These are phyloP conservation scores for Vickermania spadyakhi DNA, from an alignment of 208 protist genomes.

Conservation along the genomic window DNA sequence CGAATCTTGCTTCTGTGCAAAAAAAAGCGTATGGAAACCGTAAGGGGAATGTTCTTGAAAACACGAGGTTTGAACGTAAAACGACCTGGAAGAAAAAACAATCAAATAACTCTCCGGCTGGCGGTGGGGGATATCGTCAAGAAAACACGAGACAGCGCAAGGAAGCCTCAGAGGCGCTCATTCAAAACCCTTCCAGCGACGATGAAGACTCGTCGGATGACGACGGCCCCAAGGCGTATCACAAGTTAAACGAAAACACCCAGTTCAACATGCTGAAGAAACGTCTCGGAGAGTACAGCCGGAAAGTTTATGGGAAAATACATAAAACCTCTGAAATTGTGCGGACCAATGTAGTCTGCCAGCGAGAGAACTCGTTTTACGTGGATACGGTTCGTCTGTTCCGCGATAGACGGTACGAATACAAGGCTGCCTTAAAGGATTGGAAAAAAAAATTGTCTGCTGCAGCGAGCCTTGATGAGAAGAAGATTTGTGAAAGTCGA, in stretches of 20 bases:
- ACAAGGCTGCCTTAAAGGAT: conserved; percentile 96
- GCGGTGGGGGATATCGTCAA: conserved; percentile 57
- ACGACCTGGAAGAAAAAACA: conserved; percentile 29
- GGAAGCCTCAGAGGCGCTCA: conserved; percentile 44
- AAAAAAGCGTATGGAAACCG: conserved; percentile 89
- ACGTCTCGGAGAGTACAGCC: conserved; percentile 95
- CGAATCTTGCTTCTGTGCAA: conserved; percentile 77
- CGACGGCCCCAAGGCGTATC: conserved; percentile 55
- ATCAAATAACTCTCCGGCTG: conserved; percentile 8
- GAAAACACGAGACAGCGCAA: conserved; percentile 43
- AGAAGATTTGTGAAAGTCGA: conserved; percentile 84
- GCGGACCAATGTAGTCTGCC: conserved; percentile 95
- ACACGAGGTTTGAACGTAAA: conserved; percentile 77
- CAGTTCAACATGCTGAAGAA: conserved; percentile 92
- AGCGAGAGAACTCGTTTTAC: conserved; percentile 99
- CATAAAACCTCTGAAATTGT: conserved; percentile 90
- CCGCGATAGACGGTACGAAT: conserved; percentile 98
- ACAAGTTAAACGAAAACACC: conserved; percentile 85
- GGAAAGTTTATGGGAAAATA: conserved; percentile 96
- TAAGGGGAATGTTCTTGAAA: conserved; percentile 86
- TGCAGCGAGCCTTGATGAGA: conserved; percentile 77
- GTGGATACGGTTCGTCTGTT: conserved; percentile 99
- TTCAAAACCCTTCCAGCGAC: conserved; percentile 8
- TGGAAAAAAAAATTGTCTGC: conserved; percentile 91
- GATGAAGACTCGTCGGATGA: conserved; percentile 36